Base-by-base conservation (phyloP, 2,329 filamentous ascomycete genomes). In the Aspergillus ochraceus region DNA sequence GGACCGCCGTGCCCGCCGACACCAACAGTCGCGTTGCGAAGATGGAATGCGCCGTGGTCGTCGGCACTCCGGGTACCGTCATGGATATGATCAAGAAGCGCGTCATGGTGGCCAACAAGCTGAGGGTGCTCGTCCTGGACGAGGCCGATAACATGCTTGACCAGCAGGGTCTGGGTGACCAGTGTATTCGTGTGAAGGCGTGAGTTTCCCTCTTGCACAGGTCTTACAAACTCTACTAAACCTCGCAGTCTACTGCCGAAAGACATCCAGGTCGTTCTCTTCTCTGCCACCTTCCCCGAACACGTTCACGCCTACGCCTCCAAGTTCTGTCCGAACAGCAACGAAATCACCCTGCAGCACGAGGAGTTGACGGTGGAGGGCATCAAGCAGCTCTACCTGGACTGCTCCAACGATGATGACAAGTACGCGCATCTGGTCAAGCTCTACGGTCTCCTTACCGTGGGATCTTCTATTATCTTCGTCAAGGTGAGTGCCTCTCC, bases 141-240 rank as follows among this genome's bases (percentile, higher is more conserved):
- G 95, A 99, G 80, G 95, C 95, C 59, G 95, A 99, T 80, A 98
- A 97, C 80, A 99, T 99, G 95, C 81, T 99, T 61, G 95, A 98
- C 72, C 90, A 94, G 77, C 92, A 97, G 78, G 94, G 95, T 54
- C 83, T 99, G 57, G 95, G 95, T 55, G 95, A 98, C 60, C 95
- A 99, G 79, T 98, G 94, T 77, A 86, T 92, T 68, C 88, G 93
- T 66, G 91, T 97, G 68, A 97, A 96, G 81, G 78, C 79, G 91
- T 95, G 78, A 70, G 87, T 79, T n/a, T 19, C 20, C 20, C 24
- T 30, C 30, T 81, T 72, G 81, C 19, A 64, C 49, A 11, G 24
- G 6, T 42, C 17, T 12, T 32, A n/a, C 11, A 42, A 45, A 19
- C 32, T 14, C 14, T 9, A 10, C 52, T 55, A 57, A 65, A 45